A percentile compares a stretch with the other conserved stretches of the same genome.
phyloP scores from a whole-genome alignment of 129 eudicot genomes.

The Flaveria linearis region DNA sequence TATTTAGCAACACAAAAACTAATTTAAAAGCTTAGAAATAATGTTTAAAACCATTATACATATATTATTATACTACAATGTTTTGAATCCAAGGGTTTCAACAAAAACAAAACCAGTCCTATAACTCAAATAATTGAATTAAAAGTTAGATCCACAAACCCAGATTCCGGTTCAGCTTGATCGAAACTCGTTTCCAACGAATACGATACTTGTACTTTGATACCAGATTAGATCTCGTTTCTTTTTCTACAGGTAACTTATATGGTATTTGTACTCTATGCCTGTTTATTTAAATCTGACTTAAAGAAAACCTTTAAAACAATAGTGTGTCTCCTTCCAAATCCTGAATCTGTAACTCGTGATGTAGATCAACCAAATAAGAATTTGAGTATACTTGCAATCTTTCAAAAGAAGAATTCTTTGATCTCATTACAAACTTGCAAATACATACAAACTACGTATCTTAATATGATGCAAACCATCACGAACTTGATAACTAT shows the following conservation, averaged over 20 bases:
- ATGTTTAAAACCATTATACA: not conserved
- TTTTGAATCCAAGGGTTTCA: not conserved
- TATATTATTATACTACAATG: not conserved
- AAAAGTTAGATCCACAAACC: not conserved
- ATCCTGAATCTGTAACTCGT: too few relatives aligned
- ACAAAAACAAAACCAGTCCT: not conserved
- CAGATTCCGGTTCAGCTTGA: not conserved
- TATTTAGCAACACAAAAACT: not conserved
- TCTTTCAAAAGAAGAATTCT: not conserved
- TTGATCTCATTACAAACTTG: constrained; percentile 20
- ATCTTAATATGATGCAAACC: not conserved
- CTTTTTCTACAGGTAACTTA: not conserved
- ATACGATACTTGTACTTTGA: not conserved
- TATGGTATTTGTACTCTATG: not conserved
- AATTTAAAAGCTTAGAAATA: not conserved
- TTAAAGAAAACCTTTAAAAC: too few relatives aligned
- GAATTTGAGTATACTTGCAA: not conserved
- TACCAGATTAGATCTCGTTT: not conserved
- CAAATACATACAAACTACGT: constrained; percentile 6
- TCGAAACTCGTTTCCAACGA: not conserved
- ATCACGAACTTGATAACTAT: not conserved
- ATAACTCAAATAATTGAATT: not conserved
- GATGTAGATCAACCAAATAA: too few relatives aligned
- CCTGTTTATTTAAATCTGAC: too few relatives aligned
- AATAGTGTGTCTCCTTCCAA: too few relatives aligned